Evolutionary conservation across 2,329 filamentous ascomycete genomes (phyloP), one percentile per base, ranked within the genome.

Genomic region (Albifimbria verrucaria): DNA sequence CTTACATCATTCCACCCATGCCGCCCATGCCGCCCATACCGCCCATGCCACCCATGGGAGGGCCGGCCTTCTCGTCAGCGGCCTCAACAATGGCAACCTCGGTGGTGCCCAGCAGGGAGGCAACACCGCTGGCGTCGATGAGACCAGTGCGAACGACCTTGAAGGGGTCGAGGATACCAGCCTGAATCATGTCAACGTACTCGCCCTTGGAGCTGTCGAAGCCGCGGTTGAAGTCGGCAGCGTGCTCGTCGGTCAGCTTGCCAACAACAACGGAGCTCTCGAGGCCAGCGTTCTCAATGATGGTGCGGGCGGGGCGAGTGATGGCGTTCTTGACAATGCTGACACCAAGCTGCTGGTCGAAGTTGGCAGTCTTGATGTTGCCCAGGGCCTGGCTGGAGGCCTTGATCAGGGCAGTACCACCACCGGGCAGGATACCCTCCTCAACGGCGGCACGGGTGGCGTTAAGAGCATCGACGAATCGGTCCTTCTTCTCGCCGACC

Each of bases 401-500:
- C 87, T 99, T 99, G 77, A 99, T 88, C 50, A 99, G 87, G 67
- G 92, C 94, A 69, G 94, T 99, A 73, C 94, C 94, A 85, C 94
- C 94, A 80, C 94, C 94, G 63, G 94, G 94, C 61, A 99, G 88
- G 75, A 99, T 99, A 77, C 94, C 94, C 79, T 97, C 92, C 85
- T 99, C 94, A 62, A 99, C 94, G 67, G 94, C 94, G 64, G 94
- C 94, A 66, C 94, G 93, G 61, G 94, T 99, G 63, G 94, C 94
- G 77, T 99, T 99, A 57, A 99, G 82, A 55, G 94, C 94, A 77
- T 99, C 94, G 58, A 99, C 94, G 67, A 97, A 96, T 72, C 94
- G 91, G 76, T 99, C 94, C 87, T 99, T 99, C 91, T 99, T 99
- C 86, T 99, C 94, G 63, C 92, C 89, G 53, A 99, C 94, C 83